Conservation (phyloP, 495 filamentous ascomycete species). For the Penicillium macrosclerotiorum region DNA sequence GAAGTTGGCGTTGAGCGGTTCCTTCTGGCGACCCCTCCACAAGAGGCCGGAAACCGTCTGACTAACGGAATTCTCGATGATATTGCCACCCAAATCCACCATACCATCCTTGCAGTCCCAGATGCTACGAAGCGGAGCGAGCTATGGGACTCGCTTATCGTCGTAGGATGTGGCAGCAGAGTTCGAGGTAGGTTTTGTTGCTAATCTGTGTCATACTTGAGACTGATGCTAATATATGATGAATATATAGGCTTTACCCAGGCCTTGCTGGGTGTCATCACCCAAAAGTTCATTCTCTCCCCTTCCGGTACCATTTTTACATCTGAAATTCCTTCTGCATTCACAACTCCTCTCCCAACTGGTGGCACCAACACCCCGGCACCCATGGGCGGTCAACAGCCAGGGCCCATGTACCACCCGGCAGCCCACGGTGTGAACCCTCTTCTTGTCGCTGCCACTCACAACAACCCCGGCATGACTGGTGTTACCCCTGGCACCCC, state of each 20-base stretch:
- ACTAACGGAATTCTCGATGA: slow-evolving; percentile 69
- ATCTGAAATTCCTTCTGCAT: slow-evolving; percentile 86
- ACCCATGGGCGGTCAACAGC: slow-evolving; percentile 48
- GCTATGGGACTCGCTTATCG: slow-evolving; percentile 85
- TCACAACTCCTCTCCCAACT: slow-evolving; percentile 85
- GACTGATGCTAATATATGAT: slow-evolving; percentile 3
- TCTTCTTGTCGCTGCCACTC: slow-evolving; percentile 85
- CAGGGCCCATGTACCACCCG: slow-evolving; percentile 41
- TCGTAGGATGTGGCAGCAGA: slow-evolving; percentile 84
- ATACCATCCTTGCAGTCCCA: slow-evolving; percentile 71
- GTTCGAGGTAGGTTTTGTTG: slow-evolving; percentile 59
- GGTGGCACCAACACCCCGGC: slow-evolving; percentile 90
- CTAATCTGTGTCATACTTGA: neutral
- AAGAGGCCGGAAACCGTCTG: slow-evolving; percentile 28
- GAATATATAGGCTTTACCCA: slow-evolving; percentile 68
- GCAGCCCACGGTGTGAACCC: slow-evolving; percentile 74
- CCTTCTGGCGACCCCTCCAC: slow-evolving; percentile 58
- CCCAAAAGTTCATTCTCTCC: slow-evolving; percentile 81
- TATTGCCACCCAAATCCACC: slow-evolving; percentile 79
- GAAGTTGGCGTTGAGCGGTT: slow-evolving; percentile 89
- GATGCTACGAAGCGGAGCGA: slow-evolving; percentile 76
- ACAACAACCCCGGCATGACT: slow-evolving; percentile 55
- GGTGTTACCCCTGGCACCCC: slow-evolving; percentile 35
- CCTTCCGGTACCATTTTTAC: slow-evolving; percentile 96
- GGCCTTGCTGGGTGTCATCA: slow-evolving; percentile 73